A percentile compares a stretch with the other conserved stretches of the same genome.
These are phyloP conservation scores for Fusarium stilboides DNA, from an alignment of 2,329 filamentous ascomycete species.

Conservation along the genomic window DNA sequence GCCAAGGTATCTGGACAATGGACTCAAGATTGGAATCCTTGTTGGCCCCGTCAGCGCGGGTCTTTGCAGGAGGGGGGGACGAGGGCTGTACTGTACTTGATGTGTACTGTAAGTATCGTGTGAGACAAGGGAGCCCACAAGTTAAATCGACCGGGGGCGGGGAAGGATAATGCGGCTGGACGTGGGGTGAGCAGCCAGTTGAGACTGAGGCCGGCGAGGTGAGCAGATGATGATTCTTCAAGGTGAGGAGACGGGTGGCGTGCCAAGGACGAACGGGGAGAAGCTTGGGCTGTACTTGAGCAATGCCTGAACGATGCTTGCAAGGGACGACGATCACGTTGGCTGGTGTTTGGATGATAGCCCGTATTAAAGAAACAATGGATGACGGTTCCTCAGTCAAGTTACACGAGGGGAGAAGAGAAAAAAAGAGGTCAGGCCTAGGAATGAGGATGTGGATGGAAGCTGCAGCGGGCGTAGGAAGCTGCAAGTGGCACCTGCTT, in stretches of 20 bases:
- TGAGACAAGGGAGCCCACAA: conserved; percentile 31
- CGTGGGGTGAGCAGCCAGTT: conserved; percentile 45
- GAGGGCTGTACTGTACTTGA: conserved; percentile 32
- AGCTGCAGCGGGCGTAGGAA: conserved; percentile 26
- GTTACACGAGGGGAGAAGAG: conserved; percentile 31
- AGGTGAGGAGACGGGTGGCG: conserved; percentile 52
- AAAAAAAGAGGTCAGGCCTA: conserved; percentile 23
- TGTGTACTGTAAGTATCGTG: conserved; percentile 24
- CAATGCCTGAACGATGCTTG: neutral
- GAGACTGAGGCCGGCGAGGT: conserved; percentile 46
- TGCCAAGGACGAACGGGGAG: conserved; percentile 31
- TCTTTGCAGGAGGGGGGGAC: conserved; percentile 34
- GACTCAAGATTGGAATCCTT: conserved; percentile 42
- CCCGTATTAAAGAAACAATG: conserved; percentile 26
- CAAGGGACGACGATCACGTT: conserved; percentile 40
- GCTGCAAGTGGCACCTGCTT: conserved; percentile 31
- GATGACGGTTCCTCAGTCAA: conserved; percentile 12
- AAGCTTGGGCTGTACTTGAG: conserved; percentile 16
- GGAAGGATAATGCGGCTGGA: conserved; percentile 29
- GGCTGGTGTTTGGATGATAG: conserved; percentile 40
- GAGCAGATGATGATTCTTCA: conserved; percentile 45
- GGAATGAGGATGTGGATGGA: conserved; percentile 11
- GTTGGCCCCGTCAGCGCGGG: conserved; percentile 45
- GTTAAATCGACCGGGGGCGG: conserved; percentile 23
- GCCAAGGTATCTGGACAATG: conserved; percentile 24